phyloP scores from a whole-genome alignment of 495 filamentous ascomycete species.

The Penicillium mononematosum region DNA sequence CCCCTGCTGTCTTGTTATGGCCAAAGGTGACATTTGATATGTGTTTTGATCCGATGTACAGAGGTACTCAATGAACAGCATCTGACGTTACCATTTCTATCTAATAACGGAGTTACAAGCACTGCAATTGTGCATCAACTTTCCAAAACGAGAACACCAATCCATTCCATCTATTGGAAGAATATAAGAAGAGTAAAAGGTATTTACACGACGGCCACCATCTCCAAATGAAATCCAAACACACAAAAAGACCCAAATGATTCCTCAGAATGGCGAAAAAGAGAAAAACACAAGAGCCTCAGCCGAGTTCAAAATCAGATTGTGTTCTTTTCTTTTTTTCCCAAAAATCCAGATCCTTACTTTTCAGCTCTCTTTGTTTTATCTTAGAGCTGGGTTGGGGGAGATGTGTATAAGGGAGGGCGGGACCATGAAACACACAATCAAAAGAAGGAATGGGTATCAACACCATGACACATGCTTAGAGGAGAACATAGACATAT shows the following conservation, averaged over 20 bases:
- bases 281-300: slow-evolving; percentile 10
- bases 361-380: slow-evolving; percentile 3
- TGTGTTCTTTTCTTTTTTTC: slow-evolving; percentile 3
- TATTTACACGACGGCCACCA: slow-evolving; percentile 32
- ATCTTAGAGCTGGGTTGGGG: slow-evolving; percentile 4
- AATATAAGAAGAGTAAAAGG: slow-evolving; percentile 30
- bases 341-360: slow-evolving; percentile 2
- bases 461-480: slow-evolving; percentile 52
- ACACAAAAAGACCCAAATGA: slow-evolving; percentile 10
- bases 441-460: slow-evolving; percentile 41
- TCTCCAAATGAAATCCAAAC: slow-evolving; percentile 14
- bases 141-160: slow-evolving; percentile 17
- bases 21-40: neutral
- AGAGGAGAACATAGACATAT: slow-evolving; percentile 21
- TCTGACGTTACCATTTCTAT: neutral
- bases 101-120: neutral
- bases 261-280: slow-evolving; percentile 8
- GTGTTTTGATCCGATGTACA: neutral
- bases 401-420: slow-evolving; percentile 7
- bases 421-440: slow-evolving; percentile 18
- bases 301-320: slow-evolving; percentile 4
- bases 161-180: slow-evolving; percentile 40
- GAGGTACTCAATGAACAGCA: neutral
- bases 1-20: neutral
- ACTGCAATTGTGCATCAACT: neutral